These are phyloP conservation scores for Turritis glabra DNA, from an alignment of 345 rosid genomes.

Conservation along the genomic window DNA sequence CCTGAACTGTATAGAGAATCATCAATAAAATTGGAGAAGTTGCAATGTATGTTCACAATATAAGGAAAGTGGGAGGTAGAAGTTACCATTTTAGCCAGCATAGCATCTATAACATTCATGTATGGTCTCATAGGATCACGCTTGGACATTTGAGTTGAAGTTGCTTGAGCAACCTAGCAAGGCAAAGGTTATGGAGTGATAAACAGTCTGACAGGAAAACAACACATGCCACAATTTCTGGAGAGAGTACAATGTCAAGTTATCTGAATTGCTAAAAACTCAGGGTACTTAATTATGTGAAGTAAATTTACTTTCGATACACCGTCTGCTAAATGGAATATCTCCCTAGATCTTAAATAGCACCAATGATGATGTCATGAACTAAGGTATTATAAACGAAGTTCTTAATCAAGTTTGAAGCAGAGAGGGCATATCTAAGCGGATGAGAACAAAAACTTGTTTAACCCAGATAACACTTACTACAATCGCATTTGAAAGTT, in stretches of 20 bases:
- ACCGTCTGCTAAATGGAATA: slow-evolving; percentile 4
- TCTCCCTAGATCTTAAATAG: slow-evolving; percentile 13
- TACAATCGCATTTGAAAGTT: slow-evolving; percentile 94
- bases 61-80: slow-evolving; percentile 6
- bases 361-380: background rate
- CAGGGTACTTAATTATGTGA: background rate
- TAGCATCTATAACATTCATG: slow-evolving; percentile 92
- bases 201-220: slow-evolving; percentile 8
- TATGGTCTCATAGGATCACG: slow-evolving; percentile 96
- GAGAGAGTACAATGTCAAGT: background rate
- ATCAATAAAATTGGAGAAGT: slow-evolving; percentile 19
- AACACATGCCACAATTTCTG: background rate
- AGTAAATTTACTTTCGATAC: background rate
- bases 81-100: slow-evolving; percentile 84
- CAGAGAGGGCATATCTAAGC: background rate
- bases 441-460: background rate
- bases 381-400: background rate
- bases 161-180: slow-evolving; percentile 95
- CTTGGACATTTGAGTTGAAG: slow-evolving; percentile 99
- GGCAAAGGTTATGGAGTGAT: slow-evolving; percentile 20
- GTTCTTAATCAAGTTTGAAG: slow-evolving; percentile 1
- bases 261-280: slow-evolving; percentile 5
- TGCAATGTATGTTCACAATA: background rate
- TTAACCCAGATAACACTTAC: slow-evolving; percentile 48
- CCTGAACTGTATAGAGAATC: slow-evolving; percentile 56